phyloP scores from a whole-genome alignment of 352 stramenopile species.

The Phytopythium kandeliae region DNA sequence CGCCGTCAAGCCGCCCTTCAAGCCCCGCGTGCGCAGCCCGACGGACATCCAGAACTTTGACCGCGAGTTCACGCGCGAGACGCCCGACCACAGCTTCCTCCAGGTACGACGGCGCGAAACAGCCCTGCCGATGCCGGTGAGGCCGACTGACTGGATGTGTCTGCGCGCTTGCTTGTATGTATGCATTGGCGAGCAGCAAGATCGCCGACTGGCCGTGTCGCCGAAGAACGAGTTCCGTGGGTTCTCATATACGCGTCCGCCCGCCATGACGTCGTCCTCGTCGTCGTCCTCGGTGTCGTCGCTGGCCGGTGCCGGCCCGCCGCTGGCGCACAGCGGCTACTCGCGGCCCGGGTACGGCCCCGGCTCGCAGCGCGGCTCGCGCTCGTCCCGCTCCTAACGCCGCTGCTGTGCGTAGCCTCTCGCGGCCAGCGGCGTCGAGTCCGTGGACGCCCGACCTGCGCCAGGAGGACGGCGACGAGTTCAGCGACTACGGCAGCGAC shows the following conservation, averaged over 20 bases:
- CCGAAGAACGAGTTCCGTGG: constrained; percentile 85
- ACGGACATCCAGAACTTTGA: constrained; percentile 89
- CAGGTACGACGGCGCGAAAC: constrained; percentile 24
- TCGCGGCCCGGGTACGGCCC: constrained; percentile 5
- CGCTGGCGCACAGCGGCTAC: neutral
- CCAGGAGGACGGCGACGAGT: constrained; percentile 2
- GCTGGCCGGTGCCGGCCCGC: neutral
- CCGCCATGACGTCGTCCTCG: constrained; percentile 5
- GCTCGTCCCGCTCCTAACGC: constrained; percentile 3
- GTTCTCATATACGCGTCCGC: constrained; percentile 69
- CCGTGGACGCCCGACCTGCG: neutral
- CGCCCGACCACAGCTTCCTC: constrained; percentile 68
- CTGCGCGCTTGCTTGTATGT: constrained; percentile 1
- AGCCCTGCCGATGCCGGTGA: too few species aligned
- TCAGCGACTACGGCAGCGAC: constrained; percentile 6
- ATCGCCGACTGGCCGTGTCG: constrained; percentile 62
- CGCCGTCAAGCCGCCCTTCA: constrained; percentile 79
- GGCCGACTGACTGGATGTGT: constrained; percentile 2
- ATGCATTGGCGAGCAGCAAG: constrained; percentile 33
- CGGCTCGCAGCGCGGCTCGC: neutral
- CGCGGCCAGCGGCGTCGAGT: neutral
- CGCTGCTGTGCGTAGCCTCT: neutral
- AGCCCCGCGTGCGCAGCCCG: constrained; percentile 67
- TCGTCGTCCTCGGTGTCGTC: constrained; percentile 5
- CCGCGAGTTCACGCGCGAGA: constrained; percentile 83